Evolutionary conservation across 306 rosid genomes (phyloP).

Genomic region (Vachellia pachyceras): DNA sequence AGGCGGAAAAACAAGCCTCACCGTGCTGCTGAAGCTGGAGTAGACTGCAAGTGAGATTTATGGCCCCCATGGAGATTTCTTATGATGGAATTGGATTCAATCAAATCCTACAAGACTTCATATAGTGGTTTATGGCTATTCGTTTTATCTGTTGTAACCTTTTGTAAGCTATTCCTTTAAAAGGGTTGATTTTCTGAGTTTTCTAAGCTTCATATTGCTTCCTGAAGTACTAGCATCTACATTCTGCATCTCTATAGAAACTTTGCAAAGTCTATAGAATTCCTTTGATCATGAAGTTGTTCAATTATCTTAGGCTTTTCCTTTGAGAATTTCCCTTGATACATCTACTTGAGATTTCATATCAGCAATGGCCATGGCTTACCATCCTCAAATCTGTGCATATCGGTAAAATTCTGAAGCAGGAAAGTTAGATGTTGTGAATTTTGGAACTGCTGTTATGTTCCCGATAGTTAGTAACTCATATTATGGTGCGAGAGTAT

Average conservation of each 20-base stretch:
- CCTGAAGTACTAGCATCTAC: too few species aligned
- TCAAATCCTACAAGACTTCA: too few species aligned
- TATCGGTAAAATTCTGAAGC: background rate
- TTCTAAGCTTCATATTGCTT: too few species aligned
- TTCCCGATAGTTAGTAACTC: background rate
- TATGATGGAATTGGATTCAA: too few species aligned
- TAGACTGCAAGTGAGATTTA: too few species aligned
- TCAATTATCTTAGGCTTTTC: slow-evolving; percentile 15
- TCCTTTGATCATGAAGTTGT: slow-evolving; percentile 27
- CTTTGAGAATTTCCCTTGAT: background rate
- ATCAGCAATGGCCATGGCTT: background rate
- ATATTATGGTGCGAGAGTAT: background rate
- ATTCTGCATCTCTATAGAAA: slow-evolving; percentile 8
- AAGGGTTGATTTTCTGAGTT: too few species aligned
- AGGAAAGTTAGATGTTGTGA: background rate
- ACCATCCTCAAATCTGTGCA: background rate
- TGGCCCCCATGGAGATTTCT: too few species aligned
- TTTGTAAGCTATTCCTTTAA: too few species aligned
- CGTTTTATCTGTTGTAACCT: too few species aligned
- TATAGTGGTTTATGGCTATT: too few species aligned
- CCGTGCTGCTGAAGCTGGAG: too few species aligned
- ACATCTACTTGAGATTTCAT: background rate
- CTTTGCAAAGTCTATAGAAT: slow-evolving; percentile 43
- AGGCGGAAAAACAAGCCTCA: too few species aligned
- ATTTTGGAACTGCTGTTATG: background rate